phyloP scores from a whole-genome alignment of 192 early-diverging fungal species.

The Umbelopsis sp. region DNA sequence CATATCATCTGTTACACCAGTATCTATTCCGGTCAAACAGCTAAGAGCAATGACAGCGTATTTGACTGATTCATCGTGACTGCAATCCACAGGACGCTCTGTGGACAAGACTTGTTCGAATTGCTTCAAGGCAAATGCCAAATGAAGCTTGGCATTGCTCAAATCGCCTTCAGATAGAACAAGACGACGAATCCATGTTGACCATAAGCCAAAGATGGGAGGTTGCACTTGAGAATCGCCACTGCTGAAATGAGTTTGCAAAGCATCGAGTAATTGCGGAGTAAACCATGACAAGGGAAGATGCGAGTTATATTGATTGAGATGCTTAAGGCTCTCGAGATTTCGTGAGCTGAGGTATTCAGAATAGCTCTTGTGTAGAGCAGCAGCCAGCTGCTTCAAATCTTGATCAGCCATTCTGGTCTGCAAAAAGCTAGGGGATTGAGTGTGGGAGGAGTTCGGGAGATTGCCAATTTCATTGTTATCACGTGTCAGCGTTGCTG shows the following conservation, averaged over 20 bases:
- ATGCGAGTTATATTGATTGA: slow-evolving; percentile 28
- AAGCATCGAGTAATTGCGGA: slow-evolving; percentile 1
- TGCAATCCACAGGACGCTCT: background rate
- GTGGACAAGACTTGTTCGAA: background rate
- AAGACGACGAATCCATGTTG: slow-evolving; percentile 31
- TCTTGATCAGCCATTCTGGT: slow-evolving; percentile 6
- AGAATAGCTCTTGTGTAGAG: slow-evolving; percentile 21
- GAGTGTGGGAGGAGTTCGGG: background rate
- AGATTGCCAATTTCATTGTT: background rate
- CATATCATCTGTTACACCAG: background rate
- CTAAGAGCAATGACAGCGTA: background rate
- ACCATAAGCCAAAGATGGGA: slow-evolving; percentile 14
- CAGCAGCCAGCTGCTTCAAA: slow-evolving; percentile 18
- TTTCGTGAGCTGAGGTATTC: slow-evolving; percentile 13
- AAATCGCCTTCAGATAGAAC: background rate
- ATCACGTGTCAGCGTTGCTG: slow-evolving; percentile 1
- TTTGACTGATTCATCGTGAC: background rate
- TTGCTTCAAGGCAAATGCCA: slow-evolving; percentile 8
- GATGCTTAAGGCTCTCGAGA: slow-evolving; percentile 20
- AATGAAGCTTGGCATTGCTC: background rate
- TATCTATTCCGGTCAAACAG: background rate
- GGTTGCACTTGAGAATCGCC: background rate
- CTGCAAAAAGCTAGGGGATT: background rate
- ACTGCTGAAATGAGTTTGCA: background rate
- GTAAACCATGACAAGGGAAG: slow-evolving; percentile 41